Base-by-base conservation (phyloP, 305 asterid species). In the Petunia hybrid region DNA sequence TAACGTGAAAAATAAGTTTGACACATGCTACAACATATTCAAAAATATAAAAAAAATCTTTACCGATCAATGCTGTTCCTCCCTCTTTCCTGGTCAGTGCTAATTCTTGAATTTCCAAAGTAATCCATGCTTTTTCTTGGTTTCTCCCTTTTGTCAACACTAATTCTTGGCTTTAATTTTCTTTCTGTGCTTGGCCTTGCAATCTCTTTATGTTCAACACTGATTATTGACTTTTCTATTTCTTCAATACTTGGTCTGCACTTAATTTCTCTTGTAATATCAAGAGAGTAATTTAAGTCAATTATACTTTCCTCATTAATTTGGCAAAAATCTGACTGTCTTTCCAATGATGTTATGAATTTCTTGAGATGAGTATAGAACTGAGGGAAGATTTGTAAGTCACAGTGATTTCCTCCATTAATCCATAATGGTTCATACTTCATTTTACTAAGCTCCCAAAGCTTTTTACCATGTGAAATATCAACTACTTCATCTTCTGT, bases 31-130 rank as follows among this genome's bases (percentile, higher is more conserved):
- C 1, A 41, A n/a, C 55, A 67, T n/a, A 53, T 0, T 67, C 14
- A 38, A 36, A 31, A 2, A 69, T 2, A 69, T 84, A 83, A 82
- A 62, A 87, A 85, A 46, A 35, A 5, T 35, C 73, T 94, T 88
- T 82, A 95, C 99, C 98, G 97, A 77, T 94, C 98, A 76, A 94
- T 95, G 91, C 99, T 95, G 85, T 94, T 95, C 89, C 97, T 83
- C 13, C 96, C 90, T 89, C 83, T 91, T 84, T 94, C 97, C 82
- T 89, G 97, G 86, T 94, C 97, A 75, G 90, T 79, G 59, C 77
- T 87, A 82, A 66, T 84, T 86, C 65, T 85, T 70, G 88, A 51
- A 86, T 89, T 88, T 69, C 90, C 92, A 66, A 86, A 10, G 53
- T 36, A 83, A 78, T 94, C 96, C 77, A 80, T 78, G 57, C 88